A percentile compares a stretch with the other conserved stretches of the same genome.
These are phyloP conservation scores for Zizania latifolia DNA, from an alignment of 176 grass and related monocot species.

Conservation along the genomic window DNA sequence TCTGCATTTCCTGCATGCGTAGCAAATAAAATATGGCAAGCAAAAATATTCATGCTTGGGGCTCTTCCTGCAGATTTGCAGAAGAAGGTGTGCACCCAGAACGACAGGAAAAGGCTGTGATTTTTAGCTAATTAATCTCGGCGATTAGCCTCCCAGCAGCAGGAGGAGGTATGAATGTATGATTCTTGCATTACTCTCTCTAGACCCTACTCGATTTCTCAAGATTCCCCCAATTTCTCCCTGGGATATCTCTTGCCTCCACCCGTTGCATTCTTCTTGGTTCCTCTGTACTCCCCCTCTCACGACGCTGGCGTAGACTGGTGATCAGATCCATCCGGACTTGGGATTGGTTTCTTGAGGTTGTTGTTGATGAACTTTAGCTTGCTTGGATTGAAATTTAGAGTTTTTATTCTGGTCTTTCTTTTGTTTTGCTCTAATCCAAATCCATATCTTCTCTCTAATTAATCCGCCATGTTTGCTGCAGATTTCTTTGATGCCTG, in stretches of 20 bases:
- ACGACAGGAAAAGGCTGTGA: constrained; percentile 40
- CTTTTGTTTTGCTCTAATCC: too few relatives aligned
- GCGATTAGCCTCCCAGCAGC: neutral
- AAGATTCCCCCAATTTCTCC: neutral
- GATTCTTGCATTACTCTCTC: constrained; percentile 27
- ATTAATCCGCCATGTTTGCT: neutral
- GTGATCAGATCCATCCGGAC: too few relatives aligned
- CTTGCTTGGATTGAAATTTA: too few relatives aligned
- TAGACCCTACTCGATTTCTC: neutral
- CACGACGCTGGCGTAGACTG: too few relatives aligned
- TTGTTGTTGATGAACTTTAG: too few relatives aligned
- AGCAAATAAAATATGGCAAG: too few relatives aligned
- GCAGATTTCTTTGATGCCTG: neutral
- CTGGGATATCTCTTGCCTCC: neutral
- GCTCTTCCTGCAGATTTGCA: constrained; percentile 38
- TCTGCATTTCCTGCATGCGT: neutral
- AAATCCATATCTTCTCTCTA: too few relatives aligned
- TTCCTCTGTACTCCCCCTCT: too few relatives aligned
- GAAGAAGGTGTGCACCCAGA: constrained; percentile 58
- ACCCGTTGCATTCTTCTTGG: too few relatives aligned
- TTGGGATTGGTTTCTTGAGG: too few relatives aligned
- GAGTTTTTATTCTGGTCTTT: too few relatives aligned
- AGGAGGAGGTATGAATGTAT: constrained; percentile 19
- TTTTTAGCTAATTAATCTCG: constrained; percentile 7
- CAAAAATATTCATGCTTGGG: too few relatives aligned